Evolutionary conservation across 345 rosid genomes (phyloP), one percentile per base, ranked within the genome.

Genomic region (Sapria himalayana): DNA sequence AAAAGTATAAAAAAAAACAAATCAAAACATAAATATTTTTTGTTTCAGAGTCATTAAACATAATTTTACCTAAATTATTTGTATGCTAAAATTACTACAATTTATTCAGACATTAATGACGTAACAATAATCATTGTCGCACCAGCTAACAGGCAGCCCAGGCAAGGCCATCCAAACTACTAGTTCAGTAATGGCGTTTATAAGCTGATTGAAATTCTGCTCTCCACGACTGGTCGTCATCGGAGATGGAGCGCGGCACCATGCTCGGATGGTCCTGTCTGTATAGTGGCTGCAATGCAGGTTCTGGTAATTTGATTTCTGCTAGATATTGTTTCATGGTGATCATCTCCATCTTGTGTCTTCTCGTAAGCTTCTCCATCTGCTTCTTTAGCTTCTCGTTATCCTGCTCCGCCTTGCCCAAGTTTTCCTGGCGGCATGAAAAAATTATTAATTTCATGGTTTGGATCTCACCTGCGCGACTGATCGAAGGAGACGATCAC

Each of bases 181-280:
- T n/a, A n/a, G n/a, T n/a, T 62, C 34, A 70, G 50, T 48, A 57
- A 48, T 71, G 93, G 15, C 76, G 71, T 55, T 81, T 92, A 54
- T 86, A 86, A 17, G 72, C 74, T 27, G 92, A 74, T 46, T 94
- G 82, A 57, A 86, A 81, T 61, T 86, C 97, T 8, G 92, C 92
- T 59, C 85, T 76, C 94, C 94, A 86, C 4, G 94, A 81, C 45
- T 78, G 85, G 50, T 81, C 94, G 45, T 86, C 94, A 40, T 73
- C 65, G 6, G 56, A 38, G 15, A 21, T 41, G 2, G 47, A 34
- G 19, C 50, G 58, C n/a, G n/a, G n/a, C n/a, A n/a, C n/a, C n/a
- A n/a, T n/a, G 47, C 32, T 47, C 51, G 40, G 60, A 18, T 50
- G 46, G 48, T 74, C 74, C 22, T 65, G 66, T 23, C 43, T 50